Conservation (phyloP, 768 basidiomycete genomes). For the Tylopilus felleus region DNA sequence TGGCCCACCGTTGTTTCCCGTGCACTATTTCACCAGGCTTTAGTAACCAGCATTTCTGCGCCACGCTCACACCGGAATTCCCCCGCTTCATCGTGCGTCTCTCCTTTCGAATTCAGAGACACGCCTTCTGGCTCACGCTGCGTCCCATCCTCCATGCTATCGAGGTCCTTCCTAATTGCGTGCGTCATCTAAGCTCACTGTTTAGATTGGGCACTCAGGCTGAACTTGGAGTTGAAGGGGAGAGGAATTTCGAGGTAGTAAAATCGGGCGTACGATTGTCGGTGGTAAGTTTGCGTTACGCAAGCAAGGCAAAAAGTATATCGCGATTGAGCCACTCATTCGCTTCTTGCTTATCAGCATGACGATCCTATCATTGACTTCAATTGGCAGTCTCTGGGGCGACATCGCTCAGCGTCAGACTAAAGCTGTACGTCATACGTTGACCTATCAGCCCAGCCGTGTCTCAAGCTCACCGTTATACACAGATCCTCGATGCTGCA, state of each 20-base stretch:
- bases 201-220: no score
- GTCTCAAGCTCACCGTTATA: no score
- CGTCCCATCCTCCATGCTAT: conserved; percentile 31
- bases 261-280: conserved; percentile 30
- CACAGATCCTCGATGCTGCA: no score
- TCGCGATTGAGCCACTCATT: background rate
- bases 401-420: no score
- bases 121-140: conserved; percentile 23
- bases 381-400: no score
- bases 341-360: conserved; percentile 20
- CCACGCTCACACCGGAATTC: conserved; percentile 30
- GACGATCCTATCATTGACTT: conserved; percentile 42
- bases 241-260: conserved; percentile 17
- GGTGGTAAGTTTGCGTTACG: conserved; percentile 31
- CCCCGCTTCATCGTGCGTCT: conserved; percentile 41
- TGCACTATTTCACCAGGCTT: no score
- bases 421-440: no score
- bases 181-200: conserved; percentile 29
- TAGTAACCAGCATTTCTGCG: no score
- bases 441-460: no score
- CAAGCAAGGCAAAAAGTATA: background rate
- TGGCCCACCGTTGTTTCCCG: no score
- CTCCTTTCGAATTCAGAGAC: conserved; percentile 31
- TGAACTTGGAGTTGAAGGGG: conserved; percentile 27
- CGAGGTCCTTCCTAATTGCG: conserved; percentile 33